Base-by-base conservation (phyloP, 768 basidiomycete genomes). In the Collybia sp. region DNA sequence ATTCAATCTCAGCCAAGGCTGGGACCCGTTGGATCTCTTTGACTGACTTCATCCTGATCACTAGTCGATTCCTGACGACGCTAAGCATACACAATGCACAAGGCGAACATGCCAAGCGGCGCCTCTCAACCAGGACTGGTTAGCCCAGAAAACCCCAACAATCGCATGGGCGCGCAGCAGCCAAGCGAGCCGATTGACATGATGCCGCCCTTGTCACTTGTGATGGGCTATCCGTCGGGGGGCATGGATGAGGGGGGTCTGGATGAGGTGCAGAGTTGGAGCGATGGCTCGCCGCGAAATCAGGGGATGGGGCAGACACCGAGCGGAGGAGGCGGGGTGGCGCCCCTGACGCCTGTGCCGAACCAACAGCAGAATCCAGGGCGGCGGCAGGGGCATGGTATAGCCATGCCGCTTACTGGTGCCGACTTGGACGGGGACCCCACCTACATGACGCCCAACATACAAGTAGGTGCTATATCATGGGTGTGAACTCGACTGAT, bases 141-240 rank as follows among this genome's bases (percentile, higher is more conserved):
- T 42, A 52, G 52, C 47, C 63, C 53, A 49, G 67, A 44, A 44
- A 41, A 43, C n/a, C 34, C 36, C 2, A 49, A 41, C 6, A 37
- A 37, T 37, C 62, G 64, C 49, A 62, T 62, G 45, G 65, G 49
- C 18, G 25, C 8, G n/a, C n/a, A n/a, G 8, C 4, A 8, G 25
- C 25, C 25, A 8, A 63, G 58, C 37, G 58, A 61, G 40, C 57
- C 66, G 1, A 72, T 69, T 65, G 61, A 58, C 13, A 79, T 77
- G 74, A 67, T 71, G 60, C 77, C 78, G 0, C 79, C 75, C 10
- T 73, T 78, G 5, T 79, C 79, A 5, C 76, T 80, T 34, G 71
- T 68, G 1, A 67, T 67, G 53, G 58, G 57, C 19, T 56, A 53
- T 9, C 52, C 56, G 15, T 48, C 53, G n/a, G n/a, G n/a, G n/a